Percentiles rank a stretch among this genome's conserved stretches.
Conservation (phyloP, 2,329 filamentous ascomycete genomes). For the Claviceps maximensis region DNA sequence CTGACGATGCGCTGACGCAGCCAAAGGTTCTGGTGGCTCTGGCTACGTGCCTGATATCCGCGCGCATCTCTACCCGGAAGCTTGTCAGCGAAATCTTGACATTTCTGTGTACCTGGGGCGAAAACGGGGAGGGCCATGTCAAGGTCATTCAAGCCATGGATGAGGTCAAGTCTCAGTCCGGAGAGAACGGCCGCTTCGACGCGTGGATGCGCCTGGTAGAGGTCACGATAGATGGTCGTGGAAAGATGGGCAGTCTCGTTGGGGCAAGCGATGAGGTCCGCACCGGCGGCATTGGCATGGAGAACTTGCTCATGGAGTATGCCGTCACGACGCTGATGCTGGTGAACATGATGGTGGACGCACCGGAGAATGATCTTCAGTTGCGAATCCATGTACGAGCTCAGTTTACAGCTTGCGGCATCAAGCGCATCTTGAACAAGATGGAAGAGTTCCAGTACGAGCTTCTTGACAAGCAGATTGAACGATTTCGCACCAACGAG, state of each 20-base stretch:
- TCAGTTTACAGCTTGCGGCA: slow-evolving; percentile 89
- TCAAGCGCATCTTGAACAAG: slow-evolving; percentile 86
- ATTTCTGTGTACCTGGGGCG: slow-evolving; percentile 88
- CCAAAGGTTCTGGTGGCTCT: slow-evolving; percentile 83
- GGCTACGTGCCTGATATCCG: slow-evolving; percentile 74
- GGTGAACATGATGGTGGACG: slow-evolving; percentile 93
- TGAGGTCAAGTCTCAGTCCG: slow-evolving; percentile 72
- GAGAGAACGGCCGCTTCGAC: slow-evolving; percentile 91
- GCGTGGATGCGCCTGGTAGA: slow-evolving; percentile 98
- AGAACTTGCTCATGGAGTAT: slow-evolving; percentile 98
- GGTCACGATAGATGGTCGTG: slow-evolving; percentile 89
- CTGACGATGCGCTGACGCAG: slow-evolving; percentile 84
- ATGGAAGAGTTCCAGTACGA: slow-evolving; percentile 99
- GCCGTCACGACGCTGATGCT: slow-evolving; percentile 88
- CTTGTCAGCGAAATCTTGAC: slow-evolving; percentile 93
- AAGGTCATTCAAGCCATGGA: slow-evolving; percentile 93
- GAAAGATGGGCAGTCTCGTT: slow-evolving; percentile 97
- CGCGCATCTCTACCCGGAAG: slow-evolving; percentile 81
- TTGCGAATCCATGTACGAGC: slow-evolving; percentile 87
- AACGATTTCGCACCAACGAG: slow-evolving; percentile 84
- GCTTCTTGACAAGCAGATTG: slow-evolving; percentile 94
- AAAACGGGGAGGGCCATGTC: slow-evolving; percentile 69
- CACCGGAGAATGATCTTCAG: slow-evolving; percentile 77
- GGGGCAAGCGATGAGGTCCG: slow-evolving; percentile 93
- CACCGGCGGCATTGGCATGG: slow-evolving; percentile 93